Evolutionary conservation across 768 basidiomycete species (phyloP).

Genomic region (Trametes punicea): DNA sequence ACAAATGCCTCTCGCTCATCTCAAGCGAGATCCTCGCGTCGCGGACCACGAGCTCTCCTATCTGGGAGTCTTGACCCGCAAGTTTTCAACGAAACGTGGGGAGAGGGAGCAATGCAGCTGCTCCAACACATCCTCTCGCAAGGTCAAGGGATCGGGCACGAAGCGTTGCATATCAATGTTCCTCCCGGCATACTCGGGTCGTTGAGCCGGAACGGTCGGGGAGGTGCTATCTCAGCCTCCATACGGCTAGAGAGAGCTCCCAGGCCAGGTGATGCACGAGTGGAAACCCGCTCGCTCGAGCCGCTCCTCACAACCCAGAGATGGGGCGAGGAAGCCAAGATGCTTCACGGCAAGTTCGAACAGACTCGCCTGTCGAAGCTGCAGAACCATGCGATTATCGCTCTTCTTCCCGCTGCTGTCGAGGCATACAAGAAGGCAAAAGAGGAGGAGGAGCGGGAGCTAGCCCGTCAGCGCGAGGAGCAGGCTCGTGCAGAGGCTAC

Average conservation of each 20-base stretch:
- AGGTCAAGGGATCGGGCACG: conserved; percentile 46
- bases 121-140: conserved; percentile 79
- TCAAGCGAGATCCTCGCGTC: conserved; percentile 49
- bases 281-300: conserved; percentile 57
- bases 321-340: conserved; percentile 87
- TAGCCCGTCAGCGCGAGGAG: conserved; percentile 38
- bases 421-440: conserved; percentile 48
- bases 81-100: conserved; percentile 77
- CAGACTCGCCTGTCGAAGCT: conserved; percentile 64
- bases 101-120: conserved; percentile 76
- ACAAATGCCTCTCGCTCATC: conserved; percentile 42
- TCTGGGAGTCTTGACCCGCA: conserved; percentile 34
- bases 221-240: conserved; percentile 45
- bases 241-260: conserved; percentile 59
- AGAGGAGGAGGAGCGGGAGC: conserved; percentile 35
- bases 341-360: conserved; percentile 73
- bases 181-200: conserved; percentile 61
- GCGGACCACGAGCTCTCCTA: conserved; percentile 50
- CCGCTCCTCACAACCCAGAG: conserved; percentile 80
- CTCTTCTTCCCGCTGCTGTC: conserved; percentile 76
- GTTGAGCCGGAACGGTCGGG: conserved; percentile 48
- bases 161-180: conserved; percentile 76
- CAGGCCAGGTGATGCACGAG: conserved; percentile 35
- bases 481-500: conserved; percentile 51
- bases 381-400: conserved; percentile 65